A percentile compares a stretch with the other conserved stretches of the same genome.
These are phyloP conservation scores for Quercus lobata DNA, from an alignment of 331 rosid species.

Conservation along the genomic window DNA sequence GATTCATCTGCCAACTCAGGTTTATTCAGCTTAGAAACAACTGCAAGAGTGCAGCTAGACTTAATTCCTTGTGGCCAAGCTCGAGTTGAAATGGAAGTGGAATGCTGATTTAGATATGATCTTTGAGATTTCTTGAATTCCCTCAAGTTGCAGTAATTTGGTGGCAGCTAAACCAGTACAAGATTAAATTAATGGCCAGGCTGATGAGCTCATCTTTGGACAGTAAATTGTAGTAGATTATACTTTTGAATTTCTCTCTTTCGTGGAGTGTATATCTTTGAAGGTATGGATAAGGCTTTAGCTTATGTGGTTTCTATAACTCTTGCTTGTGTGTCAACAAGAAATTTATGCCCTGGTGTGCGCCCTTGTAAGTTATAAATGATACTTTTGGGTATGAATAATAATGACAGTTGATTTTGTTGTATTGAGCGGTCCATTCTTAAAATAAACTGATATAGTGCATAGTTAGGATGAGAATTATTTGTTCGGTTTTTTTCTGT, in stretches of 20 bases:
- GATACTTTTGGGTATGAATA: conserved; percentile 5
- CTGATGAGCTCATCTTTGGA: not conserved
- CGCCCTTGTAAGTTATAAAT: conserved; percentile 20
- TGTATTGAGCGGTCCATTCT: not conserved
- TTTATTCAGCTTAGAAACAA: conserved; percentile 90
- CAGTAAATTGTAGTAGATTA: not conserved
- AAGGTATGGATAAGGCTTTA: conserved; percentile 21
- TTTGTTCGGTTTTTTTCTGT: not conserved
- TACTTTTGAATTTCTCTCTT: not conserved
- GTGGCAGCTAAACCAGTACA: conserved; percentile 8
- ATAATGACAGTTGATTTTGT: not conserved
- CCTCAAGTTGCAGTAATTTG: conserved; percentile 11
- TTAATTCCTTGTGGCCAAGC: conserved; percentile 77
- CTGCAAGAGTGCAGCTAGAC: conserved; percentile 74
- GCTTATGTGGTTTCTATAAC: conserved; percentile 11
- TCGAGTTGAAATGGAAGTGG: conserved; percentile 30
- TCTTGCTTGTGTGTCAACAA: not conserved
- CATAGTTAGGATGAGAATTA: not conserved
- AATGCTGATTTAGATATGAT: conserved; percentile 9
- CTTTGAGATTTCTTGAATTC: not conserved
- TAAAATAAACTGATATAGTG: not conserved
- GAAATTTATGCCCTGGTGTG: conserved; percentile 14
- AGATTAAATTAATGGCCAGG: not conserved
- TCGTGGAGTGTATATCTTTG: conserved; percentile 30
- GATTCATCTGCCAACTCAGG: conserved; percentile 32